Conservation (phyloP, 495 filamentous ascomycete genomes). For the Tuber microsphaerosporum region DNA sequence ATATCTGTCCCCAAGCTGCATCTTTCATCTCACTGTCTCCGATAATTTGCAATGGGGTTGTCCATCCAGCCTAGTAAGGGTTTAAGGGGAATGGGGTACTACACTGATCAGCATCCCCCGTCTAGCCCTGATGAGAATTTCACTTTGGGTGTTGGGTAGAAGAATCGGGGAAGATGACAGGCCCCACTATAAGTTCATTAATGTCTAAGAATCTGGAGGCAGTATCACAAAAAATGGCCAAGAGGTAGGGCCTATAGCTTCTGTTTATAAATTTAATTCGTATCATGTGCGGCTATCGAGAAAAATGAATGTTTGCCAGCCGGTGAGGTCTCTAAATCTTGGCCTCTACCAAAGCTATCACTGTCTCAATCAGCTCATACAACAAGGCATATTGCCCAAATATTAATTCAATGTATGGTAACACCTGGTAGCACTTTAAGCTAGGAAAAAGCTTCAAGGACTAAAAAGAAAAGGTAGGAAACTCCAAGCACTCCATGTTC, state of each 20-base stretch:
- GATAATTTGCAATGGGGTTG: no score
- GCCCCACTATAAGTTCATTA: no score
- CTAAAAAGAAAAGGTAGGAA: neutral
- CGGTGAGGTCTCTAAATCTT: neutral
- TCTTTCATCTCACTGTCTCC: no score
- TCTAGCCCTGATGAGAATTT: no score
- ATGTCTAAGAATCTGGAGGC: neutral
- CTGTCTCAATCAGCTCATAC: neutral
- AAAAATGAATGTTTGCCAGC: neutral
- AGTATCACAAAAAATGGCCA: neutral
- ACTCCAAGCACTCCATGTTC: neutral
- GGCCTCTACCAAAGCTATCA: no score
- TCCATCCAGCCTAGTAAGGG: no score
- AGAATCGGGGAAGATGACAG: no score
- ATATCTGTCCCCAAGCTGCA: no score
- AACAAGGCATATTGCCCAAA: neutral
- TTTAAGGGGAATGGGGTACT: no score
- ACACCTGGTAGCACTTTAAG: neutral
- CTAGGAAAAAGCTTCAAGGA: neutral
- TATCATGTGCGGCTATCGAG: neutral
- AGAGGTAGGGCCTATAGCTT: neutral
- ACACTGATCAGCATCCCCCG: no score
- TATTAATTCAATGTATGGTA: neutral
- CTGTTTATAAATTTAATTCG: neutral
- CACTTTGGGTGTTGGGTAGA: no score